These are phyloP conservation scores for Phallus indusiatus DNA, from an alignment of 768 basidiomycete species.

Conservation along the genomic window DNA sequence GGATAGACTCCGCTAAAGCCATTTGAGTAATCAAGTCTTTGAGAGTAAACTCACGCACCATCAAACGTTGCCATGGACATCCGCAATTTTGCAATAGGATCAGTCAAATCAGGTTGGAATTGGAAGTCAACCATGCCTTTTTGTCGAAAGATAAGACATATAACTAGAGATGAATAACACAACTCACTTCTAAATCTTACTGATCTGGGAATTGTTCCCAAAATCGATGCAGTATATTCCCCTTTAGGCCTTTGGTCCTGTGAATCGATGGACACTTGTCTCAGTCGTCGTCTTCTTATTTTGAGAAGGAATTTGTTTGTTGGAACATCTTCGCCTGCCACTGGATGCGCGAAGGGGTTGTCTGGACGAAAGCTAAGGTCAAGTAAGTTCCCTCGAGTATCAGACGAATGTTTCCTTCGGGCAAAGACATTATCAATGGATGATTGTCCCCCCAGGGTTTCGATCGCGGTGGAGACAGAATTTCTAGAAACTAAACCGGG, in stretches of 20 bases:
- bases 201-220: conserved; percentile 74
- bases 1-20: conserved; percentile 60
- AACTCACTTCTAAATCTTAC: conserved; percentile 82
- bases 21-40: neutral
- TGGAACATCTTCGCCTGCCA: conserved; percentile 68
- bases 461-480: conserved; percentile 54
- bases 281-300: conserved; percentile 65
- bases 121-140: conserved; percentile 93
- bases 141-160: neutral
- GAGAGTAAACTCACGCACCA: conserved; percentile 37
- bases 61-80: conserved; percentile 72
- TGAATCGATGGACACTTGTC: conserved; percentile 22
- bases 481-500: conserved; percentile 69
- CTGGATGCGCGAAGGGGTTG: conserved; percentile 74
- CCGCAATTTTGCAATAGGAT: conserved; percentile 62
- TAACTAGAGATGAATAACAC: neutral
- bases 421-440: conserved; percentile 72
- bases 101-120: conserved; percentile 64
- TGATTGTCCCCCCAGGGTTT: conserved; percentile 58
- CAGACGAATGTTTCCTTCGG: conserved; percentile 50
- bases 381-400: conserved; percentile 38
- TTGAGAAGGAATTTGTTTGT: conserved; percentile 81
- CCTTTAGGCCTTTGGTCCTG: conserved; percentile 27
- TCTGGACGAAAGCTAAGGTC: conserved; percentile 70
- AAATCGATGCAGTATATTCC: conserved; percentile 63